Conservation (phyloP, 257 asterid species). For the Gynochthodes officinalis region DNA sequence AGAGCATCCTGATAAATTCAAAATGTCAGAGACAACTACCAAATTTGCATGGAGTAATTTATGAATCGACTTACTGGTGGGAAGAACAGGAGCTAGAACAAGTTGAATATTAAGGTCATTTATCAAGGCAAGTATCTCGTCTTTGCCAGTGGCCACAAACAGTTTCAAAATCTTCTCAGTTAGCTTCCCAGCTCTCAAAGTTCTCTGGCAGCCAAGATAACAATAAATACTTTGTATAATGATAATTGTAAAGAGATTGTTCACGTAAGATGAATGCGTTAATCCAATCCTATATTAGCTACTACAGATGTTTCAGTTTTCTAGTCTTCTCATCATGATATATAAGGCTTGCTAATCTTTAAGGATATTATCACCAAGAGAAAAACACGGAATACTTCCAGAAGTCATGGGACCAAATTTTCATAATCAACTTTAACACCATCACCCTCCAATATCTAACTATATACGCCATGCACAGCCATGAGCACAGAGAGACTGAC, state of each 20-base stretch:
- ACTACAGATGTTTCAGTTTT: neutral
- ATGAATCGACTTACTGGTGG: slow-evolving; percentile 37
- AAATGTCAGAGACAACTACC: slow-evolving; percentile 20
- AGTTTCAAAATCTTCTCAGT: slow-evolving; percentile 82
- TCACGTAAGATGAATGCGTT: neutral
- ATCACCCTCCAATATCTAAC: neutral
- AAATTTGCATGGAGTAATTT: slow-evolving; percentile 2
- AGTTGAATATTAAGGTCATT: slow-evolving; percentile 66
- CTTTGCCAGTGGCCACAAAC: slow-evolving; percentile 80
- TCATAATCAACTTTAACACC: neutral
- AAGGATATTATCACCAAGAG: neutral
- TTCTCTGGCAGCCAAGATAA: slow-evolving; percentile 52
- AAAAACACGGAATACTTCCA: neutral
- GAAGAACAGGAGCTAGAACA: slow-evolving; percentile 42
- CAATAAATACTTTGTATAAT: neutral
- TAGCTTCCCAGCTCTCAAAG: slow-evolving; percentile 85
- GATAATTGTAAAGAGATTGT: neutral
- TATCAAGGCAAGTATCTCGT: slow-evolving; percentile 68
- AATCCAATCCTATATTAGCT: neutral
- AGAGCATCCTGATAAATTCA: slow-evolving; percentile 63
- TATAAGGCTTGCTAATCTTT: neutral
- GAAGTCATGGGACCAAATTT: neutral
- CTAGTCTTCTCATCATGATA: neutral
- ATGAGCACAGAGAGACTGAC: neutral
- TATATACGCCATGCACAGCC: neutral